Evolutionary conservation across 2,329 filamentous ascomycete species (phyloP).

Genomic region (Rosellinia necatrix): DNA sequence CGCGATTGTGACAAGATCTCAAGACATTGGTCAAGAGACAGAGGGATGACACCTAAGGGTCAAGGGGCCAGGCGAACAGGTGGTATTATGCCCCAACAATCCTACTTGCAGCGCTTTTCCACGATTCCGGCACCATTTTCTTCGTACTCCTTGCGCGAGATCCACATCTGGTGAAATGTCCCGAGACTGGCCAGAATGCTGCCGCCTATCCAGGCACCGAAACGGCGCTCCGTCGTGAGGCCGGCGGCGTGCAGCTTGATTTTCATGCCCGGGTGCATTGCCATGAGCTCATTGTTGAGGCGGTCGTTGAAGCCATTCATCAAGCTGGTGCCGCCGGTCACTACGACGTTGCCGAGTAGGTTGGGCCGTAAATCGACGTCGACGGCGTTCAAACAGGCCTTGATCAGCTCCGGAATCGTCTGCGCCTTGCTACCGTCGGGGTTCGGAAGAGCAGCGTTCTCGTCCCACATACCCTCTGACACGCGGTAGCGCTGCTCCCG

Average conservation of each 20-base stretch:
- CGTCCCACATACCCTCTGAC: conserved; percentile 89
- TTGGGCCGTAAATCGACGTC: conserved; percentile 88
- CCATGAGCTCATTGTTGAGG: conserved; percentile 79
- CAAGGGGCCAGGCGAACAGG: not conserved
- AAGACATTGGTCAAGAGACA: conserved; percentile 1
- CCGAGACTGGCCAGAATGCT: conserved; percentile 94
- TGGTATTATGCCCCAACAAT: not conserved
- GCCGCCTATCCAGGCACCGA: conserved; percentile 94
- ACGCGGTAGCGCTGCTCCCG: conserved; percentile 84
- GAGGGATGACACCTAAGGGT: not conserved
- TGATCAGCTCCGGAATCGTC: conserved; percentile 83
- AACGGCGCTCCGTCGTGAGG: conserved; percentile 84
- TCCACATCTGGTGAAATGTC: conserved; percentile 99
- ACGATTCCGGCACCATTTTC: conserved; percentile 90
- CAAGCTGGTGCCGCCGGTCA: conserved; percentile 86
- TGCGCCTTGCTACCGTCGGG: conserved; percentile 59
- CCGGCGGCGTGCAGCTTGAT: conserved; percentile 89
- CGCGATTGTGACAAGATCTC: conserved; percentile 8
- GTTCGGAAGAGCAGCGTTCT: conserved; percentile 68
- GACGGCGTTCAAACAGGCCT: conserved; percentile 74
- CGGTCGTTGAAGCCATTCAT: conserved; percentile 92
- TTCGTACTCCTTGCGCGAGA: conserved; percentile 95
- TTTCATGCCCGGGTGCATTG: conserved; percentile 81
- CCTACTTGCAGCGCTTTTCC: conserved; percentile 92
- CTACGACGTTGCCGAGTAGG: conserved; percentile 85